A percentile compares a stretch with the other conserved stretches of the same genome.
phyloP scores from a whole-genome alignment of 805 yeast genomes.

The Candida silvicultrix region DNA sequence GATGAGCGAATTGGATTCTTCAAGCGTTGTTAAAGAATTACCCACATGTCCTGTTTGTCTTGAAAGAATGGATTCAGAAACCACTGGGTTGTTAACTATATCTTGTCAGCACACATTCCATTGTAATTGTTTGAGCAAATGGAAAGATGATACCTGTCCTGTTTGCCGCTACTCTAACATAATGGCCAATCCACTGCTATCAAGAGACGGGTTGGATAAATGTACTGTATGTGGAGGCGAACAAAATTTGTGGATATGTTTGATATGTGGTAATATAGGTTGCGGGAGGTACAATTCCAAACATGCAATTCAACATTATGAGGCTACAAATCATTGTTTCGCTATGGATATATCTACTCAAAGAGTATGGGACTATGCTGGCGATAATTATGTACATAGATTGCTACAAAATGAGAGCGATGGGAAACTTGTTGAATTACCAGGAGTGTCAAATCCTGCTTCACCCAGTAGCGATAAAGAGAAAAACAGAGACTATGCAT shows the following conservation, averaged over 20 bases:
- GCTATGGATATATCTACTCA: constrained; percentile 84
- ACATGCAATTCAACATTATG: constrained; percentile 81
- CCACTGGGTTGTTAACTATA: constrained; percentile 78
- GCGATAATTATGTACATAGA: constrained; percentile 85
- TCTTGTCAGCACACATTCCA: constrained; percentile 94
- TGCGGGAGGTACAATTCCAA: constrained; percentile 84
- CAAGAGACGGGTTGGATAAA: constrained; percentile 21
- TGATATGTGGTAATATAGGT: constrained; percentile 87
- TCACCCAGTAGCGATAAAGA: constrained; percentile 16
- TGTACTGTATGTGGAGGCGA: constrained; percentile 55
- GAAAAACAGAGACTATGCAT: constrained; percentile 53
- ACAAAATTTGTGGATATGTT: constrained; percentile 79
- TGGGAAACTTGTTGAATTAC: constrained; percentile 81
- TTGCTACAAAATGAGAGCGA: constrained; percentile 78
- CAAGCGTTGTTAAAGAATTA: constrained; percentile 44
- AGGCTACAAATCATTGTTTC: constrained; percentile 75
- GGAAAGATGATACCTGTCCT: constrained; percentile 90
- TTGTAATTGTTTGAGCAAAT: constrained; percentile 78
- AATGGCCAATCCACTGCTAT: constrained; percentile 18
- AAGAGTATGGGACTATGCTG: constrained; percentile 92
- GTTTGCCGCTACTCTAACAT: constrained; percentile 75
- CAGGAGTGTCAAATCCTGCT: constrained; percentile 6
- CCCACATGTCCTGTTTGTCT: constrained; percentile 94
- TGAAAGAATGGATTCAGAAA: constrained; percentile 76
- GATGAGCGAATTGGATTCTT: constrained; percentile 13